These are phyloP conservation scores for Apiospora arundinis DNA, from an alignment of 2,329 filamentous ascomycete genomes.

Conservation along the genomic window DNA sequence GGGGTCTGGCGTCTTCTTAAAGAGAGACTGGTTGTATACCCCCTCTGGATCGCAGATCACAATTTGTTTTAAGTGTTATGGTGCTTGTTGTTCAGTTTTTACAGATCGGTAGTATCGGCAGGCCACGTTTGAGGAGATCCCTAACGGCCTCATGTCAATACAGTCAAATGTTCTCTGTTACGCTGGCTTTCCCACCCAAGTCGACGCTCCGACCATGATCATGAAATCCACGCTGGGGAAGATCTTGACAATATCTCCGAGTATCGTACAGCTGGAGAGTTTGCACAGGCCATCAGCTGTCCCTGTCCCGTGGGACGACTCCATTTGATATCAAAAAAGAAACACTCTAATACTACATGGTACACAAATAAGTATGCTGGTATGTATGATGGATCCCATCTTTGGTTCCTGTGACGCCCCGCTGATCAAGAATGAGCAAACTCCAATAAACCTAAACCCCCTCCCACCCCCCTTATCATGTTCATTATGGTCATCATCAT, in stretches of 20 bases:
- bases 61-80: neutral
- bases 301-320: neutral
- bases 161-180: neutral
- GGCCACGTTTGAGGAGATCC: neutral
- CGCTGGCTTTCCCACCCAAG: neutral
- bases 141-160: neutral
- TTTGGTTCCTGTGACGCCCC: neutral
- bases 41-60: slow-evolving; percentile 1
- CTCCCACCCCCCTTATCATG: neutral
- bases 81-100: neutral
- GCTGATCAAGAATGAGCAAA: neutral
- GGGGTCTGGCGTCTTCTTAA: neutral
- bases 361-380: neutral
- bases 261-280: neutral
- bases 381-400: neutral
- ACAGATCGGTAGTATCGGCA: neutral
- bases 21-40: slow-evolving; percentile 5
- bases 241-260: neutral
- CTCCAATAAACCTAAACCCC: neutral
- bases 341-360: slow-evolving; percentile 1
- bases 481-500: neutral
- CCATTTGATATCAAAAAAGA: neutral
- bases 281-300: neutral
- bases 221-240: neutral
- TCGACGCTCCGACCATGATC: neutral